A percentile compares a stretch with the other conserved stretches of the same genome.
Evolutionary conservation across 1,284 basidiomycete species (phyloP).

Genomic region (Tilletia caries): DNA sequence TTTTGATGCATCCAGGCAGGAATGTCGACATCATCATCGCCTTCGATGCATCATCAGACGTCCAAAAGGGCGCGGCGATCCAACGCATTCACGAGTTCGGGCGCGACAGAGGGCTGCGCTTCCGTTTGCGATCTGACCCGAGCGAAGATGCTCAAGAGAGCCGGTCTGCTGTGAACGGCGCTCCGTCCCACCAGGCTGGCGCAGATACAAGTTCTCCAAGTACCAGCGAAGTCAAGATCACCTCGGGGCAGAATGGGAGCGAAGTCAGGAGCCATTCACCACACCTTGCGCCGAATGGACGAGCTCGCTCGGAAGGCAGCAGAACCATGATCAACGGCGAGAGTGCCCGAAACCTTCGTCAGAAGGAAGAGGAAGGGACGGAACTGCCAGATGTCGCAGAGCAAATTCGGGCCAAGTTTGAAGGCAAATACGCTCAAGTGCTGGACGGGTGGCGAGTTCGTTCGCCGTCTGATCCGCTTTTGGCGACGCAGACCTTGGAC

Average conservation of each 20-base stretch:
- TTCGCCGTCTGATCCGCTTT: background rate
- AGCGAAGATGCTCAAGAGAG: constrained; percentile 3
- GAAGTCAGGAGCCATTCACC: background rate
- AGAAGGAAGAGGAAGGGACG: background rate
- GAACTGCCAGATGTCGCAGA: background rate
- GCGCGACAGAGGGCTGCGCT: constrained; percentile 30
- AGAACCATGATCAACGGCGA: background rate
- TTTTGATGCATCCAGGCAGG: constrained; percentile 34
- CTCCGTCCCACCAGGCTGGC: background rate
- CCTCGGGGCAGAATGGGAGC: background rate
- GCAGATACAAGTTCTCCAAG: background rate
- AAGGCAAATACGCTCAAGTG: constrained; percentile 30
- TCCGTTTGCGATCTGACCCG: constrained; percentile 12
- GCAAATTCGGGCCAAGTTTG: constrained; percentile 19
- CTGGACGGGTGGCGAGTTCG: constrained; percentile 24
- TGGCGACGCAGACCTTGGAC: background rate
- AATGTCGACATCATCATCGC: constrained; percentile 44
- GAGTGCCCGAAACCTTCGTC: background rate
- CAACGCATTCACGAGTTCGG: constrained; percentile 44
- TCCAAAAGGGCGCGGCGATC: constrained; percentile 43
- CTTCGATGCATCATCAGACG: constrained; percentile 51
- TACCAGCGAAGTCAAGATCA: background rate
- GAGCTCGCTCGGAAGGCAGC: constrained; percentile 4
- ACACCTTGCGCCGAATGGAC: background rate
- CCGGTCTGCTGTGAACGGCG: constrained; percentile 1